Evolutionary conservation across 2,329 filamentous ascomycete genomes (phyloP).

Genomic region (Kalmusia sp.): DNA sequence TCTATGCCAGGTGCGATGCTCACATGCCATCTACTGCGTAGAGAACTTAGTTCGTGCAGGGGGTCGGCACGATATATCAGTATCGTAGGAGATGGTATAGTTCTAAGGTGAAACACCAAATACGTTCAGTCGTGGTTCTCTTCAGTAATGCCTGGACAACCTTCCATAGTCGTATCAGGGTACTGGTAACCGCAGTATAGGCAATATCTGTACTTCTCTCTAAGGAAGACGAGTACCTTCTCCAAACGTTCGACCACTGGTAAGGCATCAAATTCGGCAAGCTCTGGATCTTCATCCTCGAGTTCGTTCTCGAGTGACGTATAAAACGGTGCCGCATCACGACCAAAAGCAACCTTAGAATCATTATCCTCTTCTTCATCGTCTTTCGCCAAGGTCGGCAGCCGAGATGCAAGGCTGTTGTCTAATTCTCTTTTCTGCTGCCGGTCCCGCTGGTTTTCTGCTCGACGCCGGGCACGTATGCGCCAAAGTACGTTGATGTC

Average conservation of each 20-base stretch:
- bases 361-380: slow-evolving; percentile 77
- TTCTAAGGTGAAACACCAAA: not conserved
- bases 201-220: slow-evolving; percentile 80
- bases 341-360: slow-evolving; percentile 73
- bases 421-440: slow-evolving; percentile 36
- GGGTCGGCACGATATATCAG: not conserved
- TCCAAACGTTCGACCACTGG: slow-evolving; percentile 70
- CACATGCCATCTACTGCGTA: too few relatives aligned
- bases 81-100: too few relatives aligned
- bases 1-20: too few relatives aligned
- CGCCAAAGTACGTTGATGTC: slow-evolving; percentile 82
- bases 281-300: slow-evolving; percentile 80
- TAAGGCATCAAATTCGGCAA: slow-evolving; percentile 79
- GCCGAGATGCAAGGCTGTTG: slow-evolving; percentile 48
- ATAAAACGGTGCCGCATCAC: slow-evolving; percentile 54
- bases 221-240: slow-evolving; percentile 71
- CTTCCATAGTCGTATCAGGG: slow-evolving; percentile 76
- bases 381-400: slow-evolving; percentile 67
- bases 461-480: slow-evolving; percentile 72
- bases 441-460: slow-evolving; percentile 71
- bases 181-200: slow-evolving; percentile 96
- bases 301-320: slow-evolving; percentile 70
- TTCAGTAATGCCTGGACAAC: slow-evolving; percentile 86
- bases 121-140: slow-evolving; percentile 74
- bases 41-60: not conserved